These are phyloP conservation scores for Keithomyces neogunnii DNA, from an alignment of 2,329 filamentous ascomycete species.

Conservation along the genomic window DNA sequence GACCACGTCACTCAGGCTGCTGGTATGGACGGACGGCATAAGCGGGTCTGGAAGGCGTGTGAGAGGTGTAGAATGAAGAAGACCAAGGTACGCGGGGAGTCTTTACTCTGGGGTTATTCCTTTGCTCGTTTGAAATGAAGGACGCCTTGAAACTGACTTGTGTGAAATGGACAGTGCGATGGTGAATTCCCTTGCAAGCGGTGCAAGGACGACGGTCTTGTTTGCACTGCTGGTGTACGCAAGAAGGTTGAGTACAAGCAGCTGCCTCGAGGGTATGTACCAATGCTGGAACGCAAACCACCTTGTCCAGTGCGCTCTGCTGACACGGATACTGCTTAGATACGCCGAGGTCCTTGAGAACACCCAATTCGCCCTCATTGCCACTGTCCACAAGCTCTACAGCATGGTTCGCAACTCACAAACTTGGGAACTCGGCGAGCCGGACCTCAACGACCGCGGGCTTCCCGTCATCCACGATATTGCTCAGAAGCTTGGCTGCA, in stretches of 20 bases:
- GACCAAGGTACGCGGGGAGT: conserved; percentile 44
- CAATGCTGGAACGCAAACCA: background rate
- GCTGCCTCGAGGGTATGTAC: conserved; percentile 48
- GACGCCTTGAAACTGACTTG: background rate
- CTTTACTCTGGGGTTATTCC: too few relatives aligned
- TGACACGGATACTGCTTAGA: conserved; percentile 21
- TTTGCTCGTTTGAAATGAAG: too few relatives aligned
- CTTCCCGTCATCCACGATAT: conserved; percentile 59
- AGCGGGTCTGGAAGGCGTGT: conserved; percentile 59
- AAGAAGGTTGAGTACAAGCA: conserved; percentile 65
- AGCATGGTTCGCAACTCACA: conserved; percentile 52
- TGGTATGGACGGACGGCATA: conserved; percentile 47
- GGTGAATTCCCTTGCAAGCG: conserved; percentile 59
- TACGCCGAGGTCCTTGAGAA: conserved; percentile 59
- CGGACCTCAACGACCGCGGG: conserved; percentile 53
- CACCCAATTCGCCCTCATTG: conserved; percentile 55
- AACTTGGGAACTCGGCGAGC: conserved; percentile 53
- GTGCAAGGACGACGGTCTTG: conserved; percentile 56
- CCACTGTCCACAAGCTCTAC: conserved; percentile 58
- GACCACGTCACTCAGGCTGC: conserved; percentile 24
- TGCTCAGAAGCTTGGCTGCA: conserved; percentile 54
- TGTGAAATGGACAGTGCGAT: conserved; percentile 39
- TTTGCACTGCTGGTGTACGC: conserved; percentile 53
- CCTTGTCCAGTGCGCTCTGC: background rate
- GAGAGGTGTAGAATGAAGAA: conserved; percentile 62